These are phyloP conservation scores for Musa itinerans DNA, from an alignment of 176 grass and related monocot genomes.

Conservation along the genomic window DNA sequence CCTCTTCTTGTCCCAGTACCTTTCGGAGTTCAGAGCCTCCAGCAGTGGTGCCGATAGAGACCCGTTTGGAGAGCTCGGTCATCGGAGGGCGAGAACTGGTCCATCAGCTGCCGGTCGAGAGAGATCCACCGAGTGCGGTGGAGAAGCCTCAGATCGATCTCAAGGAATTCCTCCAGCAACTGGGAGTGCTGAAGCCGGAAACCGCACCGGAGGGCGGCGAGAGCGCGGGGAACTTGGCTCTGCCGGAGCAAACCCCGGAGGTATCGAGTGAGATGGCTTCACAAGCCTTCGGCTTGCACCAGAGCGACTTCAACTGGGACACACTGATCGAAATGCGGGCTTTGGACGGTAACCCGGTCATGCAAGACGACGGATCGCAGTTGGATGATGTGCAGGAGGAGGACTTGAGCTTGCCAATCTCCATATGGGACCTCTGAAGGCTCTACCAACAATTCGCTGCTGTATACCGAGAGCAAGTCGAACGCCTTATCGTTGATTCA, in stretches of 20 bases:
- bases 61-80: not conserved
- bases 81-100: not conserved
- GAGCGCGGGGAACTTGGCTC: not conserved
- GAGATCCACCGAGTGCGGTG: too few relatives aligned
- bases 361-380: constrained; percentile 39
- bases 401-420: constrained; percentile 64
- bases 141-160: constrained; percentile 95
- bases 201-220: constrained; percentile 5
- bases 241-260: not conserved
- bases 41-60: constrained; percentile 12
- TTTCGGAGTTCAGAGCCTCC: constrained; percentile 10
- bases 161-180: constrained; percentile 92
- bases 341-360: constrained; percentile 35
- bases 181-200: constrained; percentile 71
- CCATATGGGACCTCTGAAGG: constrained; percentile 74
- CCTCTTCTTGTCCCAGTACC: not conserved
- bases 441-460: not conserved
- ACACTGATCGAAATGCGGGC: constrained; percentile 60
- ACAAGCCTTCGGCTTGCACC: constrained; percentile 25
- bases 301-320: constrained; percentile 84
- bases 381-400: constrained; percentile 77
- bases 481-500: too few relatives aligned
- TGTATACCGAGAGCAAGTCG: too few relatives aligned
- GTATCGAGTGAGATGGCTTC: constrained; percentile 6
- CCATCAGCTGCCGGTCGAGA: not conserved